phyloP scores from a whole-genome alignment of 2,329 filamentous ascomycete species.

The Botrytis tulipae region DNA sequence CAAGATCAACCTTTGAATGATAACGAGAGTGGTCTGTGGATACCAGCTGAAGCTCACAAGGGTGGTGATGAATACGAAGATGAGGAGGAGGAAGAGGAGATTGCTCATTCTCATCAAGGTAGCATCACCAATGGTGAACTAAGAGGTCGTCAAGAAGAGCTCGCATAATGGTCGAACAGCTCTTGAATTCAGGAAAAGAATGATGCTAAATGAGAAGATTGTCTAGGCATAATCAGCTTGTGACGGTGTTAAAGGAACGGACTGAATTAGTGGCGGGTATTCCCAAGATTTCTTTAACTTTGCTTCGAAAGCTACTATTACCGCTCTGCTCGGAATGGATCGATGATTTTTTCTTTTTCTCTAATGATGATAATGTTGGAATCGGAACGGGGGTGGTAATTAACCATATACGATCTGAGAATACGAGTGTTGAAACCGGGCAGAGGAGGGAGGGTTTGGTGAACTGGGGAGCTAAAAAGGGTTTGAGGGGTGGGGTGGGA shows the following conservation, averaged over 20 bases:
- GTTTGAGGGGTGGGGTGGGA: not conserved
- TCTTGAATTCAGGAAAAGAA: not conserved
- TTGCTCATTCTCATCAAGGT: constrained; percentile 51
- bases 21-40: constrained; percentile 76
- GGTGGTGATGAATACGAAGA: constrained; percentile 59
- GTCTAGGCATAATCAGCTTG: constrained; percentile 13
- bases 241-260: not conserved
- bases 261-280: constrained; percentile 30
- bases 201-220: not conserved
- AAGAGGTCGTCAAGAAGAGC: constrained; percentile 51
- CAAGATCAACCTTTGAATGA: constrained; percentile 80
- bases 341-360: not conserved
- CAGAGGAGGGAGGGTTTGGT: not conserved
- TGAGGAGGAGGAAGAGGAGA: constrained; percentile 63
- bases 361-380: constrained; percentile 12
- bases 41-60: constrained; percentile 66
- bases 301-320: constrained; percentile 17
- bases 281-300: constrained; percentile 30
- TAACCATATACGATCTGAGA: constrained; percentile 17
- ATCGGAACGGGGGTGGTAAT: constrained; percentile 18
- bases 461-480: not conserved
- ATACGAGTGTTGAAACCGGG: not conserved
- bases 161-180: constrained; percentile 36
- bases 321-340: not conserved
- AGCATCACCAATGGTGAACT: constrained; percentile 56